A percentile compares a stretch with the other conserved stretches of the same genome.
These are phyloP conservation scores for Chalciporus pseudorubinellus DNA, from an alignment of 768 basidiomycete species.

Conservation along the genomic window DNA sequence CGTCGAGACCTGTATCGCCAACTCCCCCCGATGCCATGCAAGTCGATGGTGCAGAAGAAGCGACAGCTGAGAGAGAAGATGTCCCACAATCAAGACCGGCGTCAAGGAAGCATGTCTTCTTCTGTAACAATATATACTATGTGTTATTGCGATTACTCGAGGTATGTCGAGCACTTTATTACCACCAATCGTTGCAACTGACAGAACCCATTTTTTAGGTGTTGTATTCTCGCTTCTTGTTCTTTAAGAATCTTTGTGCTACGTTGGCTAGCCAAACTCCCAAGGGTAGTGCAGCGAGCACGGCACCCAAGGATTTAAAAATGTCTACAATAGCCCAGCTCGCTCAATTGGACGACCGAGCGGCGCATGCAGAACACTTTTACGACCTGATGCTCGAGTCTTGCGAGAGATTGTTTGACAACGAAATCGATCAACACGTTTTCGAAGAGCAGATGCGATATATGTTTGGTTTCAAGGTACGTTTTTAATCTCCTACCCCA, in stretches of 20 bases:
- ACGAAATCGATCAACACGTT: slow-evolving; percentile 78
- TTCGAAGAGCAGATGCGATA: slow-evolving; percentile 92
- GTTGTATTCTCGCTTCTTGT: slow-evolving; percentile 74
- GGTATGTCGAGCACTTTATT: slow-evolving; percentile 44
- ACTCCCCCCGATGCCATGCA: slow-evolving; percentile 44
- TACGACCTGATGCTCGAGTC: slow-evolving; percentile 84
- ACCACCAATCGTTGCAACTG: not conserved
- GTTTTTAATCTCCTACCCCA: not conserved
- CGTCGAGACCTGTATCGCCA: slow-evolving; percentile 68
- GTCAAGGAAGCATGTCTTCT: slow-evolving; percentile 64
- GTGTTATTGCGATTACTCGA: slow-evolving; percentile 80
- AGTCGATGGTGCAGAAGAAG: slow-evolving; percentile 31
- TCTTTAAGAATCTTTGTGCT: slow-evolving; percentile 71
- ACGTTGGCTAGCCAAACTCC: slow-evolving; percentile 37
- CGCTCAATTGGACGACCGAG: slow-evolving; percentile 32
- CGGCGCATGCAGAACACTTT: slow-evolving; percentile 57
- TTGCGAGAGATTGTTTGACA: slow-evolving; percentile 89
- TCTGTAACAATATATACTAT: slow-evolving; percentile 89
- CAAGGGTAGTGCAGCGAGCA: not conserved
- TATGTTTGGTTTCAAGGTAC: slow-evolving; percentile 81
- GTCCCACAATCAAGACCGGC: slow-evolving; percentile 27
- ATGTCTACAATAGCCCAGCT: slow-evolving; percentile 28
- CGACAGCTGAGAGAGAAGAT: slow-evolving; percentile 14
- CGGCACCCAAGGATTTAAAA: slow-evolving; percentile 28
- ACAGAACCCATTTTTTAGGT: slow-evolving; percentile 50